Conservation (phyloP, 495 filamentous ascomycete species). For the Pyrenopolyporus hunteri region DNA sequence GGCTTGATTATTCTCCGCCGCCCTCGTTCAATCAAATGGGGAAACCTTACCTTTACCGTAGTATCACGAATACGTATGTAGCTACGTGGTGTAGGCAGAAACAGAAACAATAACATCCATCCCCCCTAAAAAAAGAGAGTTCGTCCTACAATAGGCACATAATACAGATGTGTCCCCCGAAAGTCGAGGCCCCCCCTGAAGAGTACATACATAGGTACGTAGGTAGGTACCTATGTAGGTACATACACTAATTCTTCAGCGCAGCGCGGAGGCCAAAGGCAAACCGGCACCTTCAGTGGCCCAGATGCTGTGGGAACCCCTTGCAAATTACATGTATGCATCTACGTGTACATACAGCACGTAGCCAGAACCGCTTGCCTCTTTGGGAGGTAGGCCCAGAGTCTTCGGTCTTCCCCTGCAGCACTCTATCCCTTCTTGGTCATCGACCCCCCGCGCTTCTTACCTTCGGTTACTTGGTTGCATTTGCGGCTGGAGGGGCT, state of each 20-base stretch:
- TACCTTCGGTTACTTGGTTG: slow-evolving; percentile 21
- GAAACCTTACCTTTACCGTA: no score
- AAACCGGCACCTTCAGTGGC: slow-evolving; percentile 6
- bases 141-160: no score
- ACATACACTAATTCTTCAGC: background rate
- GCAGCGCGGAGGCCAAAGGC: no score
- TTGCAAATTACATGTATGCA: slow-evolving; percentile 29
- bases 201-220: background rate
- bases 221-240: no score
- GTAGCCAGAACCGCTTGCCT: slow-evolving; percentile 33
- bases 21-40: slow-evolving; percentile 17
- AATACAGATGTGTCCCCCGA: slow-evolving; percentile 2
- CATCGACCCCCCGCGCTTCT: slow-evolving; percentile 15
- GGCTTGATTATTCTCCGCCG: slow-evolving; percentile 33
- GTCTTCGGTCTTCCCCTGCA: slow-evolving; percentile 35
- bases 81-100: no score
- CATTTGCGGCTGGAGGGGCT: slow-evolving; percentile 30
- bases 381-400: slow-evolving; percentile 20
- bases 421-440: slow-evolving; percentile 27
- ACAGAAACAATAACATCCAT: background rate
- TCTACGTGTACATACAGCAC: slow-evolving; percentile 35
- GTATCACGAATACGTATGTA: no score
- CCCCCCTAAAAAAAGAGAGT: slow-evolving; percentile 21
- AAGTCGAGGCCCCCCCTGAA: slow-evolving; percentile 15
- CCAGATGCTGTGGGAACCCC: slow-evolving; percentile 12